Base-by-base conservation (phyloP, 768 basidiomycete genomes). In the Lactarius hatsudake region DNA sequence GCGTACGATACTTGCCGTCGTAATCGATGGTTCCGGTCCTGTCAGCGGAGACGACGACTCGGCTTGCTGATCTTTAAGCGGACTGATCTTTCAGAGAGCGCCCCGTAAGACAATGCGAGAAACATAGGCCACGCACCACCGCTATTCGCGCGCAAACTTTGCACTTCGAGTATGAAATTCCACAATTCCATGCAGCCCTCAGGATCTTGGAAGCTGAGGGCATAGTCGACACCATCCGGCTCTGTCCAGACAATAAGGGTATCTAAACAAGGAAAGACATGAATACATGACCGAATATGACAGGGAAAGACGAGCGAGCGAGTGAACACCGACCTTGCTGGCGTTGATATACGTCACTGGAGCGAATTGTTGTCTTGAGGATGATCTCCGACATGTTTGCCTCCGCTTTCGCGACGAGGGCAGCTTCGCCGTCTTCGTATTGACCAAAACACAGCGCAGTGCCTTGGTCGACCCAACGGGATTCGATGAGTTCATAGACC, bases 211-310 rank as follows among this genome's bases (percentile, higher is more conserved):
- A 99, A 99, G 72, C 94, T 96, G 62, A 99, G 81, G 2, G 96
- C 96, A 75, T 97, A 96, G 77, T 99, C 97, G 43, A 91, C 87
- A 34, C 93, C 93, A 69, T 93, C 90, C 1, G 93, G 91, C 75
- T 98, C 96, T 4, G 96, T 98, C 97, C 97, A 99, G 23, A 98
- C 96, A 72, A 99, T 98, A 58, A 99, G 84, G 15, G 97, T 99
- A 74, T 98, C 96, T 96, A 78, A 42, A 32, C 40, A 58, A 58
- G 61, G 23, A 69, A 42, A 48, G 42, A 48, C 55, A 58, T 61
- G 65, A 51, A 61, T 59, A 30, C 36, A 56, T 13, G 32, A 23
- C 59, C 20, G 30, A 65, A 45, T 51, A 57, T 68, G 43, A 67
- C 20, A 60, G 59, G 32, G 5, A 23, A 64, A 60, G 40, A 23